Conservation (phyloP, 495 filamentous ascomycete species). For the Mytilinidion resinicola region DNA sequence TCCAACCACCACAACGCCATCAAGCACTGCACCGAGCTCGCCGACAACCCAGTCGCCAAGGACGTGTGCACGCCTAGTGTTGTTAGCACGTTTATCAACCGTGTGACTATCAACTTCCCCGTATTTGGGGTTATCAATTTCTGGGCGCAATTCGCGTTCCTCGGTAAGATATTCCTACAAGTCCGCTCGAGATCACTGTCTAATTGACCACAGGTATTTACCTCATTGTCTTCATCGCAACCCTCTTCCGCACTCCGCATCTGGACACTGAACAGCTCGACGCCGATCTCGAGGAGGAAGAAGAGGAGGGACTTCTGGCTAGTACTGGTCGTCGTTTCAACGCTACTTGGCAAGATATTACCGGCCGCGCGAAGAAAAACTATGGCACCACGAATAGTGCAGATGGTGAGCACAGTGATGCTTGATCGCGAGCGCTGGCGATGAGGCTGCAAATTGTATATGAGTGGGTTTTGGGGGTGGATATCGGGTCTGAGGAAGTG, state of each 20-base stretch:
- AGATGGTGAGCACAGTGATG: too few relatives aligned
- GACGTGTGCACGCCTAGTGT: conserved; percentile 85
- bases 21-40: conserved; percentile 70
- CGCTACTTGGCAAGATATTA: conserved; percentile 85
- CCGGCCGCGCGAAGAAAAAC: conserved; percentile 42
- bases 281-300: conserved; percentile 86
- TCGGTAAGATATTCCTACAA: conserved; percentile 46
- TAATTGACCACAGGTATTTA: conserved; percentile 51
- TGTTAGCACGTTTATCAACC: conserved; percentile 85
- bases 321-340: conserved; percentile 71
- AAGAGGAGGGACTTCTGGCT: conserved; percentile 86
- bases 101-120: conserved; percentile 90
- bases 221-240: conserved; percentile 65
- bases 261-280: conserved; percentile 68
- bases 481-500: too few relatives aligned
- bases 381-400: conserved; percentile 22
- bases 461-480: too few relatives aligned
- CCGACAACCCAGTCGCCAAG: conserved; percentile 54
- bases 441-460: too few relatives aligned
- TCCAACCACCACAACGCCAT: conserved; percentile 63
- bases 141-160: conserved; percentile 90
- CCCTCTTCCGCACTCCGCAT: conserved; percentile 72
- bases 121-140: conserved; percentile 91
- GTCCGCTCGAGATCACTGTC: not conserved
- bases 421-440: too few relatives aligned